Evolutionary conservation across 306 rosid genomes (phyloP).

Genomic region (Delonix regia): DNA sequence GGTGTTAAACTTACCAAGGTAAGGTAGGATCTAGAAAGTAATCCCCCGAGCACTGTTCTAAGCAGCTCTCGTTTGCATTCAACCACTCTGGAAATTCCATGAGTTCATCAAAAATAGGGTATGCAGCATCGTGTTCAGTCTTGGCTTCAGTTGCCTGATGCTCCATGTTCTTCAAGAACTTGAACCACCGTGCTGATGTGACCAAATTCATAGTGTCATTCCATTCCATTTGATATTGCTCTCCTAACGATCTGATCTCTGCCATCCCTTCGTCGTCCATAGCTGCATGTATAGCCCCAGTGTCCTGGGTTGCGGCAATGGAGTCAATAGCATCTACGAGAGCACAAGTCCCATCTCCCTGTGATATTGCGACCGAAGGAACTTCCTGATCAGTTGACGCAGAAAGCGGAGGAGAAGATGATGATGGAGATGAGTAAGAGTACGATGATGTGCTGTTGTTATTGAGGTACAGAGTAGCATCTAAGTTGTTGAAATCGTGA

Average conservation of each 20-base stretch:
- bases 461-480: constrained; percentile 46
- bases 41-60: constrained; percentile 57
- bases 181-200: constrained; percentile 88
- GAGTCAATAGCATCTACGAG: constrained; percentile 41
- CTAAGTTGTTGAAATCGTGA: constrained; percentile 66
- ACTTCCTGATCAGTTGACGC: constrained; percentile 47
- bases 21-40: constrained; percentile 62
- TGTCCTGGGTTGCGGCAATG: constrained; percentile 34
- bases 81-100: constrained; percentile 87
- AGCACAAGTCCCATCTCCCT: constrained; percentile 46
- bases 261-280: constrained; percentile 87
- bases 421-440: constrained; percentile 51
- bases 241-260: constrained; percentile 80
- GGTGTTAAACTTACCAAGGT: constrained; percentile 65
- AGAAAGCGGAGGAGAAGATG: constrained; percentile 52
- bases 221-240: constrained; percentile 85
- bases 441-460: constrained; percentile 41
- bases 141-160: constrained; percentile 43
- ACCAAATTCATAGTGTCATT: constrained; percentile 75
- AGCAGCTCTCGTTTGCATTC: constrained; percentile 61
- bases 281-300: constrained; percentile 55
- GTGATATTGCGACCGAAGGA: constrained; percentile 44
- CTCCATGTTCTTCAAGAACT: constrained; percentile 69
- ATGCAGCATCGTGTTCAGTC: constrained; percentile 42
- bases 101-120: constrained; percentile 49